Percentiles rank a stretch among this genome's conserved stretches.
phyloP scores from a whole-genome alignment of 2,329 filamentous ascomycete genomes.

The Mollisia scopiformis region DNA sequence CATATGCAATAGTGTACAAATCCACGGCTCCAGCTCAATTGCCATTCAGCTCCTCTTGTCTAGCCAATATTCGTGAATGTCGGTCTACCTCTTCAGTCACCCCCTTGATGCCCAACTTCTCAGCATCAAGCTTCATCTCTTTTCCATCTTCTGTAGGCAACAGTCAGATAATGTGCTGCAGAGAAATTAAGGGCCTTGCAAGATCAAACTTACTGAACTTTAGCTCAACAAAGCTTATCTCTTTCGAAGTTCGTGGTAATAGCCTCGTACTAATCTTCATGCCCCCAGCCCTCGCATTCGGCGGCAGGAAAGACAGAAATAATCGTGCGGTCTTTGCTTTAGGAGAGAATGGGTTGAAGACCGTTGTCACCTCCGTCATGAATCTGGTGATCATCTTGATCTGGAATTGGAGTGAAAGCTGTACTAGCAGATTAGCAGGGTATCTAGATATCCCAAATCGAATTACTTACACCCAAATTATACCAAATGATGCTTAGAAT shows the following conservation, averaged over 20 bases:
- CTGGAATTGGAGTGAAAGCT: slow-evolving; percentile 2
- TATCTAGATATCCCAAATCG: neutral
- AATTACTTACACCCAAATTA: slow-evolving; percentile 1
- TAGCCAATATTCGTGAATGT: slow-evolving; percentile 80
- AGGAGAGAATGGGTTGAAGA: slow-evolving; percentile 89
- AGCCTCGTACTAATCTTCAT: slow-evolving; percentile 81
- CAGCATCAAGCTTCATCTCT: slow-evolving; percentile 80
- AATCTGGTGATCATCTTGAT: slow-evolving; percentile 79
- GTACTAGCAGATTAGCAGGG: slow-evolving; percentile 7
- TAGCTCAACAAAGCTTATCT: slow-evolving; percentile 70
- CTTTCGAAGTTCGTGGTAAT: slow-evolving; percentile 69
- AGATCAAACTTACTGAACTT: slow-evolving; percentile 76
- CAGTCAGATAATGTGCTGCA: slow-evolving; percentile 3
- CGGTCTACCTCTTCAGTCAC: slow-evolving; percentile 88
- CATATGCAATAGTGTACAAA: slow-evolving; percentile 27
- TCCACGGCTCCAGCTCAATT: slow-evolving; percentile 15
- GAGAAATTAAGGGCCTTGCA: neutral
- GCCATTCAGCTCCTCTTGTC: slow-evolving; percentile 77
- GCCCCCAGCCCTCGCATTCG: slow-evolving; percentile 69
- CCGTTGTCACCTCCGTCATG: slow-evolving; percentile 80
- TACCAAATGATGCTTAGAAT: neutral
- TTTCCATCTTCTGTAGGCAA: slow-evolving; percentile 79
- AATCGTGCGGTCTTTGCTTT: slow-evolving; percentile 81
- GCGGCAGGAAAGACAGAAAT: slow-evolving; percentile 83
- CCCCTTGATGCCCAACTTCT: slow-evolving; percentile 81